Base-by-base conservation (phyloP, 352 stramenopile genomes). In the Phytophthora citricola region DNA sequence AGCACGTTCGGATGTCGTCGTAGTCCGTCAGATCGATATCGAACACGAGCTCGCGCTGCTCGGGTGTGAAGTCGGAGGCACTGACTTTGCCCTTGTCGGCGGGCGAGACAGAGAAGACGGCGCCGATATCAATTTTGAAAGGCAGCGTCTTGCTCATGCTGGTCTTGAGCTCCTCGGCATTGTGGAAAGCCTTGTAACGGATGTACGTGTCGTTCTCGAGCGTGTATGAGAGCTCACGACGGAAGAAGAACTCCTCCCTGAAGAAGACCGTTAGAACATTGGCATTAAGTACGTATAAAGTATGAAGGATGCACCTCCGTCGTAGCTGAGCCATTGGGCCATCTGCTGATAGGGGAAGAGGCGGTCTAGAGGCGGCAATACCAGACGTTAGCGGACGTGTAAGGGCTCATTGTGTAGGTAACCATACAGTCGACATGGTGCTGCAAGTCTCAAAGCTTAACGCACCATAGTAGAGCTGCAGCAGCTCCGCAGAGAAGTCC, bases 1-100 rank as follows among this genome's bases (percentile, higher is more conserved):
- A 98, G 82, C 97, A 99, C 40, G 95, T 98, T 29, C 98, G 92
- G 44, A 99, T 97, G 68, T 98, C 95, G 76, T 99, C 98, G 90
- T 99, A 99, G 81, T 99, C 98, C 1, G 97, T 99, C 9, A 99
- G 78, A 97, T 99, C 98, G 69, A 99, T 99, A 96, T 99, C 98
- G 72, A 99, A 99, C 29, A 99, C 97, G 14, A 99, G 89, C 75
- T 99, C 98, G 27, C 98, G 89, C 68, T 99, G 89, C 17, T 98
- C 85, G 0, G 97, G 90, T 26, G 87, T 71, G 66, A 99, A 99
- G 48, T 95, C 78, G 14, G 72, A 79, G 14, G 82, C 73, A 40
- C 88, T 93, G 17, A 96, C 86, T 39, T 96, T 96, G 73, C 85
- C 86, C 36, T 96, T 95, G 63, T 96, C 89, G 7, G 78, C 78